phyloP scores from a whole-genome alignment of 1,139 yeast species.

The Geotrichum bryndzae region DNA sequence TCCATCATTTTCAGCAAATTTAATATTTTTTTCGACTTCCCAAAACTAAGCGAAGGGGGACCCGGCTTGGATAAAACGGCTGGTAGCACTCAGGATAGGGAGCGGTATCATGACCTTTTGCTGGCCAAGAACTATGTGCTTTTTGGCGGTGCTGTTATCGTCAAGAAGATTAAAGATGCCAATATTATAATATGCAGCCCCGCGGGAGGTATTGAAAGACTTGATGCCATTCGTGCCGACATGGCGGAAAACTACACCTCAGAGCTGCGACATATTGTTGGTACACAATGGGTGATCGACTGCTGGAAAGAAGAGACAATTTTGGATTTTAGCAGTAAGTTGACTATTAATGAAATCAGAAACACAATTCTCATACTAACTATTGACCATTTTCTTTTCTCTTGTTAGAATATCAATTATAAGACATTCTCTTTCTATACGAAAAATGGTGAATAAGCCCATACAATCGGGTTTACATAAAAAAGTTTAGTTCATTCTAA shows the following conservation, averaged over 20 bases:
- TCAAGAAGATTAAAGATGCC: slow-evolving; percentile 11
- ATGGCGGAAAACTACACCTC: slow-evolving; percentile 13
- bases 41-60: neutral
- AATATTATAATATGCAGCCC: slow-evolving; percentile 3
- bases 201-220: slow-evolving; percentile 9
- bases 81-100: neutral
- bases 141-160: slow-evolving; percentile 9
- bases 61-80: neutral
- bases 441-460: neutral
- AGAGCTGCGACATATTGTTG: slow-evolving; percentile 22
- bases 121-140: slow-evolving; percentile 11
- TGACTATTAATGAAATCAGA: neutral
- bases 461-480: neutral
- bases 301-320: slow-evolving; percentile 27
- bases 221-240: slow-evolving; percentile 9
- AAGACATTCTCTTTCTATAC: neutral
- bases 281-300: slow-evolving; percentile 26
- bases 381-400: neutral
- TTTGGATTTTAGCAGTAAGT: slow-evolving; percentile 23
- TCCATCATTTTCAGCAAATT: neutral
- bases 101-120: slow-evolving; percentile 10
- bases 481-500: neutral
- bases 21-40: slow-evolving; percentile 10
- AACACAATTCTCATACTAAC: neutral
- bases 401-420: neutral